Percentiles rank a stretch among this genome's conserved stretches.
phyloP scores from a whole-genome alignment of 495 filamentous ascomycete genomes.

The Neurospora intermedia region DNA sequence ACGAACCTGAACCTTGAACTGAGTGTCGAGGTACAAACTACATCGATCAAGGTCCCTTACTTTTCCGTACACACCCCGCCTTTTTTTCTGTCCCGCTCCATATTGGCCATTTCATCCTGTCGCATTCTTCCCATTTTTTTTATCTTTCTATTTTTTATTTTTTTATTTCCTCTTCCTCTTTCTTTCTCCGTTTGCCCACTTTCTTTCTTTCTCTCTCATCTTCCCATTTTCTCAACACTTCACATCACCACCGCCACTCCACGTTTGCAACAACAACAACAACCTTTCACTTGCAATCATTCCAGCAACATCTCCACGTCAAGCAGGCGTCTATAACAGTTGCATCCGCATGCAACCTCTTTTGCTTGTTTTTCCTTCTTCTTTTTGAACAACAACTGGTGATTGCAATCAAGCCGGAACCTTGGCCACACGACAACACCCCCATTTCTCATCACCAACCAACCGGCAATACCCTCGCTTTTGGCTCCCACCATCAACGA shows the following conservation, averaged over 20 bases:
- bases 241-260: background rate
- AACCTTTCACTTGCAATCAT: background rate
- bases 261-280: background rate
- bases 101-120: background rate
- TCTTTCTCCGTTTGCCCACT: background rate
- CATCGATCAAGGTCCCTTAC: background rate
- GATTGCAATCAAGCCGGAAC: background rate
- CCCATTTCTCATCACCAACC: too few species aligned
- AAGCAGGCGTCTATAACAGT: background rate
- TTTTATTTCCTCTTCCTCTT: background rate
- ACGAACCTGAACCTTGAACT: background rate
- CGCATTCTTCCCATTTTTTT: background rate
- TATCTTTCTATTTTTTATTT: background rate
- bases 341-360: background rate
- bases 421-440: background rate
- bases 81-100: background rate
- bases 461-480: too few species aligned
- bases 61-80: background rate
- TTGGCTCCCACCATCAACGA: too few species aligned
- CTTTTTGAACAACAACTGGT: background rate
- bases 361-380: background rate
- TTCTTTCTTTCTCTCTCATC: background rate
- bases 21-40: background rate
- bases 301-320: background rate
- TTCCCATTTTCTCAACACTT: background rate